phyloP scores from a whole-genome alignment of 495 filamentous ascomycete genomes.

The Penicillium taxi region DNA sequence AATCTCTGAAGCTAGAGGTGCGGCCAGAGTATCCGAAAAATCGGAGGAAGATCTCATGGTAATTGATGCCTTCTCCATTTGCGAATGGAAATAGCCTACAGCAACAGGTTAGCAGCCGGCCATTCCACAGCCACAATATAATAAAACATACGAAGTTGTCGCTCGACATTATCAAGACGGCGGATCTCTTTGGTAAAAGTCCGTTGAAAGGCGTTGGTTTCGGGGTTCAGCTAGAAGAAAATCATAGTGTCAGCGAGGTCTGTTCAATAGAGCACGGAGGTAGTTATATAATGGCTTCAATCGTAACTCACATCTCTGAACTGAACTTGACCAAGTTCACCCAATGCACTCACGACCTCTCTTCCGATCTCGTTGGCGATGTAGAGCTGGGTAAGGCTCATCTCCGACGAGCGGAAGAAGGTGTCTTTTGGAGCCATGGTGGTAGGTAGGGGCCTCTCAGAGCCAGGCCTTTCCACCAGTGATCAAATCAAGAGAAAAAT shows the following conservation, averaged over 20 bases:
- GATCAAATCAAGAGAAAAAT: conserved; percentile 5
- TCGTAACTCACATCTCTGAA: conserved; percentile 79
- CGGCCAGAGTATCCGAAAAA: conserved; percentile 73
- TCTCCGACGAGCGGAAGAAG: conserved; percentile 98
- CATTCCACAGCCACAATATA: neutral
- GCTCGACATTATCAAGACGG: conserved; percentile 93
- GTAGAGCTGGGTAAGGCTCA: conserved; percentile 99
- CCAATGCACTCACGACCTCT: conserved; percentile 93
- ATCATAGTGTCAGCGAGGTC: neutral
- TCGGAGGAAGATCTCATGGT: conserved; percentile 76
- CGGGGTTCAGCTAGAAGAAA: conserved; percentile 68
- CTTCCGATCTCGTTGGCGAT: conserved; percentile 97
- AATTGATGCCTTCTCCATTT: conserved; percentile 90
- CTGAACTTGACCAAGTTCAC: conserved; percentile 90
- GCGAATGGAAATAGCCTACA: conserved; percentile 75
- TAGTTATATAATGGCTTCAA: too few relatives aligned
- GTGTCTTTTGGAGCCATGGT: conserved; percentile 64
- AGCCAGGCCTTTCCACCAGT: conserved; percentile 25
- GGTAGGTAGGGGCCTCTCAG: conserved; percentile 17
- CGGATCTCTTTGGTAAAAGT: conserved; percentile 97
- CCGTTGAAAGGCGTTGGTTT: conserved; percentile 87
- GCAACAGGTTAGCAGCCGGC: conserved; percentile 4
- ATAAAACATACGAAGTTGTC: conserved; percentile 73
- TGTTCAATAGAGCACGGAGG: neutral
- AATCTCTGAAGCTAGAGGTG: conserved; percentile 85